A percentile compares a stretch with the other conserved stretches of the same genome.
Evolutionary conservation across 371 early-diverging fungal species (phyloP).

Genomic region (Mortierella sp.): DNA sequence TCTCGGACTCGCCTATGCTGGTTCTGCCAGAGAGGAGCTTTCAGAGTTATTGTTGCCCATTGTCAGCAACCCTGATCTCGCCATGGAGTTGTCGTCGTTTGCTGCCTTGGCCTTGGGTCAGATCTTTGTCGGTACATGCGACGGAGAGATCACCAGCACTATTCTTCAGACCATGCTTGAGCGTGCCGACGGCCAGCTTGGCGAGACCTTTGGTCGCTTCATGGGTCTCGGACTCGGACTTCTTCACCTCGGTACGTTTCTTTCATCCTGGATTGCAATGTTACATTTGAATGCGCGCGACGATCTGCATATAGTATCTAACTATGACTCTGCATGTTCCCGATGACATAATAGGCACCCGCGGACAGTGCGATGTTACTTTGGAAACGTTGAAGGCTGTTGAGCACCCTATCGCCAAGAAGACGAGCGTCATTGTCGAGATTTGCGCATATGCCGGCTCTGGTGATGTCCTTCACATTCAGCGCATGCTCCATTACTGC

Average conservation of each 20-base stretch:
- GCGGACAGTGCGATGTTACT: slow-evolving; percentile 91
- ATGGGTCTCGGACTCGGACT: slow-evolving; percentile 94
- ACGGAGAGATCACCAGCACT: slow-evolving; percentile 92
- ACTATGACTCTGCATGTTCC: neutral
- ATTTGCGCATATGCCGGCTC: slow-evolving; percentile 94
- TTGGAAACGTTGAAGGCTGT: slow-evolving; percentile 96
- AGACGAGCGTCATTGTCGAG: slow-evolving; percentile 90
- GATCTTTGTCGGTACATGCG: slow-evolving; percentile 91
- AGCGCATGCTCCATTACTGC: slow-evolving; percentile 95
- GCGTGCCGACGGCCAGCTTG: slow-evolving; percentile 85
- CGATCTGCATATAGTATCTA: neutral
- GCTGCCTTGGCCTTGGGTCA: slow-evolving; percentile 94
- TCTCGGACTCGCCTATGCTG: slow-evolving; percentile 96
- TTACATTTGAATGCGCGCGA: neutral
- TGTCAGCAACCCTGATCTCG: slow-evolving; percentile 83
- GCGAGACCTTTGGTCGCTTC: slow-evolving; percentile 87
- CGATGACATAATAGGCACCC: slow-evolving; percentile 74
- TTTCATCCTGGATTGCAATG: neutral
- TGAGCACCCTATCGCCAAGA: slow-evolving; percentile 91
- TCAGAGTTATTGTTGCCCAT: slow-evolving; percentile 87
- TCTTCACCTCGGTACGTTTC: slow-evolving; percentile 77
- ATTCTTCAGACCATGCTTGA: slow-evolving; percentile 97
- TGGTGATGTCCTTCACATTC: slow-evolving; percentile 97
- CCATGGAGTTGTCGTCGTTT: slow-evolving; percentile 92
- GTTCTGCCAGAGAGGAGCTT: slow-evolving; percentile 89